Conservation (phyloP, 768 basidiomycete species). For the Amanita thiersii region DNA sequence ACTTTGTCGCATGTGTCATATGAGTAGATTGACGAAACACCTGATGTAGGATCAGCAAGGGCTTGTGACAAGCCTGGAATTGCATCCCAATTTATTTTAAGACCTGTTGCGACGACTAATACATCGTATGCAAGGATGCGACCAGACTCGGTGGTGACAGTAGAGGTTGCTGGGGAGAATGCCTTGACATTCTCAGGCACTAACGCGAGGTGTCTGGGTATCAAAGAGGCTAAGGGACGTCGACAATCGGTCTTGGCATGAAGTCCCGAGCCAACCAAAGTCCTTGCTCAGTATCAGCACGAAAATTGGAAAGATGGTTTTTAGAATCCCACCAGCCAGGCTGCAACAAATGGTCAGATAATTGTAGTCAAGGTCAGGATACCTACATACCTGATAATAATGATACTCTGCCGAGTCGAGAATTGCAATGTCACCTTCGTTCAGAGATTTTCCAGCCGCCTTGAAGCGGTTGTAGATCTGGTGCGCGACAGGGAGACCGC, state of each 20-base stretch:
- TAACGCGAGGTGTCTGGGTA: conserved; percentile 67
- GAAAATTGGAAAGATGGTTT: conserved; percentile 1
- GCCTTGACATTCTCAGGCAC: conserved; percentile 62
- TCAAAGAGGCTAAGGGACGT: conserved; percentile 55
- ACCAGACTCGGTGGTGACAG: conserved; percentile 65
- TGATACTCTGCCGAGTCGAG: conserved; percentile 78
- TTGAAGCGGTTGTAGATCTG: conserved; percentile 82
- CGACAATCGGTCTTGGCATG: conserved; percentile 61
- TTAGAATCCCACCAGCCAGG: conserved; percentile 71
- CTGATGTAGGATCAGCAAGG: conserved; percentile 65
- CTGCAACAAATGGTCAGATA: conserved; percentile 24
- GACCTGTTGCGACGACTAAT: conserved; percentile 82
- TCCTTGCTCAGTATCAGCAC: conserved; percentile 41
- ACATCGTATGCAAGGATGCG: conserved; percentile 71
- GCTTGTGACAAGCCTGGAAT: conserved; percentile 71
- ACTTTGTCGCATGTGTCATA: conserved; percentile 86
- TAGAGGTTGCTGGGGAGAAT: conserved; percentile 71
- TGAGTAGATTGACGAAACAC: conserved; percentile 90
- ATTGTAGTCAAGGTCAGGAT: neutral
- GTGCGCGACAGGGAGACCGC: conserved; percentile 75
- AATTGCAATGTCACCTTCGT: conserved; percentile 74
- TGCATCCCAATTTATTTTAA: conserved; percentile 78
- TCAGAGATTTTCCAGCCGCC: conserved; percentile 57
- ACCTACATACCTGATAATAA: conserved; percentile 66
- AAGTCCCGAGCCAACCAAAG: conserved; percentile 87